These are phyloP conservation scores for Orychophragmus violaceus DNA, from an alignment of 345 rosid genomes.

Conservation along the genomic window DNA sequence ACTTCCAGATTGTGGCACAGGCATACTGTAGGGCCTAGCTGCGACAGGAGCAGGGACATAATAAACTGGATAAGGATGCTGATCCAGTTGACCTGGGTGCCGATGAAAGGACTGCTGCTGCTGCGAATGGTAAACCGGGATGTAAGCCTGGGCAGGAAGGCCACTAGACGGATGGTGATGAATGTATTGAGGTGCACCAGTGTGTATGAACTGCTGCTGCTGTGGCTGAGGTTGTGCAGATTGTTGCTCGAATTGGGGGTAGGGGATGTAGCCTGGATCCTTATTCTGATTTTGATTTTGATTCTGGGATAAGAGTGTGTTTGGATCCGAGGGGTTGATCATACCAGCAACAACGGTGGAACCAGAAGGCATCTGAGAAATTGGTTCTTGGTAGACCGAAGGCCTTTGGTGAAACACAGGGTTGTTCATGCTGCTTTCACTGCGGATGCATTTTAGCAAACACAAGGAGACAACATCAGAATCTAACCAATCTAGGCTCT, in stretches of 20 bases:
- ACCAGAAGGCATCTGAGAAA: constrained; percentile 58
- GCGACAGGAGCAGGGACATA: constrained; percentile 40
- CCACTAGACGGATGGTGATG: constrained; percentile 61
- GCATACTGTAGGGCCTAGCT: constrained; percentile 43
- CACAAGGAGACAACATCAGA: constrained; percentile 27
- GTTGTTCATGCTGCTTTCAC: constrained; percentile 75
- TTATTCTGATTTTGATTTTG: constrained; percentile 40
- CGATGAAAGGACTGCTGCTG: constrained; percentile 67
- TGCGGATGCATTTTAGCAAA: constrained; percentile 42
- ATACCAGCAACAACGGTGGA: constrained; percentile 48
- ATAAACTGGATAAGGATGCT: constrained; percentile 79
- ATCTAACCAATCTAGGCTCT: constrained; percentile 13
- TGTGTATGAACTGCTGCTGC: constrained; percentile 60
- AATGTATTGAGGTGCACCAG: constrained; percentile 56
- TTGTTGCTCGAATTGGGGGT: constrained; percentile 55
- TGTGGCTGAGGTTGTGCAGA: constrained; percentile 37
- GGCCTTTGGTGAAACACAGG: constrained; percentile 56
- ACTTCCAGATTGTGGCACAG: constrained; percentile 48
- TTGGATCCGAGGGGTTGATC: constrained; percentile 54
- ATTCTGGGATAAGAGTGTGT: constrained; percentile 35
- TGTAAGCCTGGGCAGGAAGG: constrained; percentile 62
- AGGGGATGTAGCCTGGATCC: constrained; percentile 53
- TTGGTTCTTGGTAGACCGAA: constrained; percentile 54
- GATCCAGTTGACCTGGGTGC: constrained; percentile 67
- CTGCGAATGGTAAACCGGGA: constrained; percentile 67